These are phyloP conservation scores for Magnolia sinica DNA, from an alignment of 164 flowering plant genomes.

Conservation along the genomic window DNA sequence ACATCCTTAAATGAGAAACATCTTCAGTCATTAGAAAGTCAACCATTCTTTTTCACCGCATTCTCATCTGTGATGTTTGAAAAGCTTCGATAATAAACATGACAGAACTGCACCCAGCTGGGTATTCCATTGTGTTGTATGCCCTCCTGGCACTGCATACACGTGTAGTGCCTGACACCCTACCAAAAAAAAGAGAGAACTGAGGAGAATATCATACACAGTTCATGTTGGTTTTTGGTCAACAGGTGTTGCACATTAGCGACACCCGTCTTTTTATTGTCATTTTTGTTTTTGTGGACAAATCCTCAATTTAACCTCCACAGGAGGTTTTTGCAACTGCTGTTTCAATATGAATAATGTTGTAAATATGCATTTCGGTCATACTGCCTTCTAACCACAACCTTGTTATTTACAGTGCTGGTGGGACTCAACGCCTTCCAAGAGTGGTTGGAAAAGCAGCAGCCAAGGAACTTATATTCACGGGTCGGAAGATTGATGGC, in stretches of 20 bases:
- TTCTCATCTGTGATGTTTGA: background rate
- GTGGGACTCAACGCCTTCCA: slow-evolving; percentile 93
- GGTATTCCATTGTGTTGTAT: too few species aligned
- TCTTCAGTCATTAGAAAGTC: background rate
- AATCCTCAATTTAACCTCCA: too few species aligned
- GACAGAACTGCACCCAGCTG: too few species aligned
- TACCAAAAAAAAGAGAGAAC: too few species aligned
- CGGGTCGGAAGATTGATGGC: slow-evolving; percentile 72
- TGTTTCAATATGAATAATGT: background rate
- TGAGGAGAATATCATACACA: too few species aligned
- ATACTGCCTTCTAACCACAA: background rate
- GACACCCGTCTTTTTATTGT: too few species aligned
- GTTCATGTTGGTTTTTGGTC: too few species aligned
- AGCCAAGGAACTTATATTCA: slow-evolving; percentile 86
- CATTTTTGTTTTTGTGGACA: too few species aligned
- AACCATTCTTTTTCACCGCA: background rate
- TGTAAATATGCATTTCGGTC: background rate
- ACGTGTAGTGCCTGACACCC: too few species aligned
- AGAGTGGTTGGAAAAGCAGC: slow-evolving; percentile 74
- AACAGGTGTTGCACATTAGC: too few species aligned
- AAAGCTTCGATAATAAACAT: too few species aligned
- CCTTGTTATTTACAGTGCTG: slow-evolving; percentile 57
- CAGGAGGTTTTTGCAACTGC: background rate
- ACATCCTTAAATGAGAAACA: background rate
- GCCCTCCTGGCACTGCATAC: too few species aligned